These are phyloP conservation scores for Davidsoniella eucalypti DNA, from an alignment of 2,329 filamentous ascomycete species.

Conservation along the genomic window DNA sequence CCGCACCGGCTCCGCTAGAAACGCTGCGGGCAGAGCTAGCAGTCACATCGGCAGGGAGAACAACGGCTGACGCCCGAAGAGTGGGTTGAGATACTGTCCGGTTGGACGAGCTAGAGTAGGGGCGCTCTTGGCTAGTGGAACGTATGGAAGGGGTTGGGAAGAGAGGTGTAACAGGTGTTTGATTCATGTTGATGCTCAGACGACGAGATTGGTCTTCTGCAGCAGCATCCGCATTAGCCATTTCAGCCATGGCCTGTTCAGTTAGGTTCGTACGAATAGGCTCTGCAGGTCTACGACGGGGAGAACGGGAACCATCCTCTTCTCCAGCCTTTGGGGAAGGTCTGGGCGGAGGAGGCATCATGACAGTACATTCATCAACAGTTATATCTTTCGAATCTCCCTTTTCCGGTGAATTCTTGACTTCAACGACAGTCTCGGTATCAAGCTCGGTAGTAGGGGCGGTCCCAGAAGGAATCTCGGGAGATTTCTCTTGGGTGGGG, in stretches of 20 bases:
- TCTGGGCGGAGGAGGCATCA: conserved; percentile 1
- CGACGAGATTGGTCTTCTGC: conserved; percentile 72
- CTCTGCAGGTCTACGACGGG: conserved; percentile 6
- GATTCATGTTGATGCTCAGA: conserved; percentile 51
- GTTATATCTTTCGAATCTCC: conserved; percentile 1
- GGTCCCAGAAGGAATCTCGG: not conserved
- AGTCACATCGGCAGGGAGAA: conserved; percentile 28
- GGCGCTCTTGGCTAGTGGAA: conserved; percentile 14
- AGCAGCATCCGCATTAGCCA: conserved; percentile 64
- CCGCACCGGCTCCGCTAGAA: conserved; percentile 33
- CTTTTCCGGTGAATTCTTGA: not conserved
- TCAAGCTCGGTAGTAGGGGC: not conserved
- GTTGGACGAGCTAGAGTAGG: conserved; percentile 18
- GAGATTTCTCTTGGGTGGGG: not conserved
- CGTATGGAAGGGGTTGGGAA: conserved; percentile 24
- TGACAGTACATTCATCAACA: not conserved
- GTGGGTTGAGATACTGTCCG: conserved; percentile 33
- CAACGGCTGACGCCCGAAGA: conserved; percentile 23
- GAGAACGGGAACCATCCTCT: conserved; percentile 1
- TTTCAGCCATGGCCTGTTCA: conserved; percentile 21
- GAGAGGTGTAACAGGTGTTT: conserved; percentile 57
- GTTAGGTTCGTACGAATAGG: conserved; percentile 27
- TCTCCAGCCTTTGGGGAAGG: conserved; percentile 12
- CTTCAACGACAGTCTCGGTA: not conserved
- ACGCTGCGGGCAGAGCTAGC: conserved; percentile 34